Conservation (phyloP, 768 basidiomycete genomes). For the Chalciporus chontae region DNA sequence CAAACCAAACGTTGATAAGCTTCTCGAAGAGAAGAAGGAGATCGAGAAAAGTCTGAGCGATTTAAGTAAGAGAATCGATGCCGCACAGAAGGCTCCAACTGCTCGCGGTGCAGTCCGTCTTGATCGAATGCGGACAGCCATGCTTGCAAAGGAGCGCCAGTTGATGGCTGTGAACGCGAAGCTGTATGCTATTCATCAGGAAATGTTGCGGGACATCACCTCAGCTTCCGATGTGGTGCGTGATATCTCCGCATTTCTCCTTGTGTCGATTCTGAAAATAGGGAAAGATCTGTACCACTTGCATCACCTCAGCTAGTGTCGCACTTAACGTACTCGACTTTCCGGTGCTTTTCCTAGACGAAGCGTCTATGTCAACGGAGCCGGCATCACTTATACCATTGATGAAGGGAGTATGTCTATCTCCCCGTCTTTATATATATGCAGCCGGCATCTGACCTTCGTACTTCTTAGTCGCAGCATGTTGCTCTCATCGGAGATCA, state of each 20-base stretch:
- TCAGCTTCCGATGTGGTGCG: constrained; percentile 69
- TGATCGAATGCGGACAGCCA: constrained; percentile 27
- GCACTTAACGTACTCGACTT: constrained; percentile 76
- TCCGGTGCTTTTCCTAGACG: constrained; percentile 90
- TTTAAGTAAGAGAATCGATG: constrained; percentile 26
- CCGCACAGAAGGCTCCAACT: constrained; percentile 14
- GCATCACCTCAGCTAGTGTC: constrained; percentile 69
- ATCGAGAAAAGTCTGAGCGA: constrained; percentile 23
- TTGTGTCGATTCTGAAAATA: constrained; percentile 7
- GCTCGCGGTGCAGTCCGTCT: constrained; percentile 19
- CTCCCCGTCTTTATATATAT: constrained; percentile 4
- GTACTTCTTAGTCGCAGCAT: constrained; percentile 60
- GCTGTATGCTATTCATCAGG: constrained; percentile 52
- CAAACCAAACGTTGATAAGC: constrained; percentile 39
- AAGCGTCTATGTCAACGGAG: constrained; percentile 96
- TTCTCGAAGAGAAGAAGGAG: constrained; percentile 38
- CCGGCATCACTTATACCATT: constrained; percentile 87
- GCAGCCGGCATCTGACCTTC: constrained; percentile 10
- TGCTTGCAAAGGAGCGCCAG: constrained; percentile 29
- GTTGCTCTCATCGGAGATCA: constrained; percentile 94
- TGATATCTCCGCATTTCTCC: constrained; percentile 12
- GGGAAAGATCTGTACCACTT: constrained; percentile 81
- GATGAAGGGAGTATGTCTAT: constrained; percentile 82
- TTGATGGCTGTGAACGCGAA: constrained; percentile 36
- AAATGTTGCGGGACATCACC: constrained; percentile 65